A percentile compares a stretch with the other conserved stretches of the same genome.
Evolutionary conservation across 805 yeast species (phyloP).

Genomic region (Metschnikowia corniflorae): DNA sequence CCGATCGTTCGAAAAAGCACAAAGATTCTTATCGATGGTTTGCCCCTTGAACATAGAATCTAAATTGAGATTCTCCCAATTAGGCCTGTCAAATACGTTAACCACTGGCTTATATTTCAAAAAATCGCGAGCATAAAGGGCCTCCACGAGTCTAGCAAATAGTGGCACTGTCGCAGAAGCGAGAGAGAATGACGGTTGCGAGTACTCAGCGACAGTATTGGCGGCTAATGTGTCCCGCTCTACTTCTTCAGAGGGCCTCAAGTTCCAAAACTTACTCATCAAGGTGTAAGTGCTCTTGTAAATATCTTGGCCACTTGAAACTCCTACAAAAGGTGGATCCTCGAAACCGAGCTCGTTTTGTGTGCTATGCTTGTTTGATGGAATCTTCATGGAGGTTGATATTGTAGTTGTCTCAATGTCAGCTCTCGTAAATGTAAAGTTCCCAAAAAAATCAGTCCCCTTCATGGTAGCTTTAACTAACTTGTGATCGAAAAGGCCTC

Average conservation of each 20-base stretch:
- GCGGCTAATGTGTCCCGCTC: constrained; percentile 8
- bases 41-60: constrained; percentile 42
- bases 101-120: constrained; percentile 39
- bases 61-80: constrained; percentile 43
- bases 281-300: constrained; percentile 34
- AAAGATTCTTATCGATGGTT: constrained; percentile 34
- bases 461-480: constrained; percentile 36
- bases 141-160: constrained; percentile 62
- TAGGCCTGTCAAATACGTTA: constrained; percentile 34
- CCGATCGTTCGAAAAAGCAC: constrained; percentile 24
- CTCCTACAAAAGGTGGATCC: constrained; percentile 23
- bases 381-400: constrained; percentile 7
- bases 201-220: constrained; percentile 30
- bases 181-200: constrained; percentile 57
- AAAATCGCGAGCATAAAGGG: constrained; percentile 57
- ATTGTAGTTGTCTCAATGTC: constrained; percentile 16
- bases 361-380: constrained; percentile 2
- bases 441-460: constrained; percentile 24
- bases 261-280: constrained; percentile 43
- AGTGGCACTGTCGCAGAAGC: constrained; percentile 81
- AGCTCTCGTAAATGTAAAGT: constrained; percentile 15
- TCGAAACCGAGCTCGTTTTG: constrained; percentile 16
- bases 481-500: constrained; percentile 46
- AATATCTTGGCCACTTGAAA: constrained; percentile 27
- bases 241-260: constrained; percentile 42